Percentiles rank a stretch among this genome's conserved stretches.
phyloP scores from a whole-genome alignment of 2,329 filamentous ascomycete genomes.

The Beauveria sp. region DNA sequence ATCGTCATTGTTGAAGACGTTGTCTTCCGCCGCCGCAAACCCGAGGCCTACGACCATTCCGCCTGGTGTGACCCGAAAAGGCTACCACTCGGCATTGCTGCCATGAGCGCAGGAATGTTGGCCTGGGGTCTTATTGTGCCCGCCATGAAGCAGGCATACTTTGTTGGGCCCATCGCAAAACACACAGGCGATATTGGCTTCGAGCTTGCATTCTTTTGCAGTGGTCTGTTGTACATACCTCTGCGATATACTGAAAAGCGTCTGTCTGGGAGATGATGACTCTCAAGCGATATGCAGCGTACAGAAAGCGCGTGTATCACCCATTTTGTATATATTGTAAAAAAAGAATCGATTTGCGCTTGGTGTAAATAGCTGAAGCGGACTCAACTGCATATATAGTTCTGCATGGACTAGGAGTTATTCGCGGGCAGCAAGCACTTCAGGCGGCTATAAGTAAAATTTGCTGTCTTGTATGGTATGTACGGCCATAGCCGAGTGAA shows the following conservation, averaged over 20 bases:
- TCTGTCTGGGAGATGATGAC: constrained; percentile 18
- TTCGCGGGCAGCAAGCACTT: too few relatives aligned
- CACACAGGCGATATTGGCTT: constrained; percentile 59
- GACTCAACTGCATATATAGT: not conserved
- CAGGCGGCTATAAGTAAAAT: too few relatives aligned
- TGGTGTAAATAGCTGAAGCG: not conserved
- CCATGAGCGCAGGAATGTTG: constrained; percentile 37
- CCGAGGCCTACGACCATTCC: constrained; percentile 36
- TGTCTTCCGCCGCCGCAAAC: constrained; percentile 38
- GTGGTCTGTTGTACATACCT: constrained; percentile 38
- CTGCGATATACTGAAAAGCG: constrained; percentile 39
- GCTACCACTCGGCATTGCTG: constrained; percentile 40
- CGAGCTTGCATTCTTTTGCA: constrained; percentile 51
- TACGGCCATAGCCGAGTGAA: too few relatives aligned
- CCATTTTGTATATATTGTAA: not conserved
- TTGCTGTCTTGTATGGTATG: too few relatives aligned
- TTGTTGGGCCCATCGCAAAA: constrained; percentile 50
- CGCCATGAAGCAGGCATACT: constrained; percentile 55
- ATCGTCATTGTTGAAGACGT: constrained; percentile 42
- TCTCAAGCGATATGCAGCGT: not conserved
- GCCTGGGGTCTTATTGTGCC: constrained; percentile 47
- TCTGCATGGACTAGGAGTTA: not conserved
- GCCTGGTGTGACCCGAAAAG: constrained; percentile 39
- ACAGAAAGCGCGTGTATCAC: not conserved
- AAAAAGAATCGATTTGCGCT: too few relatives aligned